A percentile compares a stretch with the other conserved stretches of the same genome.
Conservation (phyloP, 2,329 filamentous ascomycete species). For the Fusarium sp. region DNA sequence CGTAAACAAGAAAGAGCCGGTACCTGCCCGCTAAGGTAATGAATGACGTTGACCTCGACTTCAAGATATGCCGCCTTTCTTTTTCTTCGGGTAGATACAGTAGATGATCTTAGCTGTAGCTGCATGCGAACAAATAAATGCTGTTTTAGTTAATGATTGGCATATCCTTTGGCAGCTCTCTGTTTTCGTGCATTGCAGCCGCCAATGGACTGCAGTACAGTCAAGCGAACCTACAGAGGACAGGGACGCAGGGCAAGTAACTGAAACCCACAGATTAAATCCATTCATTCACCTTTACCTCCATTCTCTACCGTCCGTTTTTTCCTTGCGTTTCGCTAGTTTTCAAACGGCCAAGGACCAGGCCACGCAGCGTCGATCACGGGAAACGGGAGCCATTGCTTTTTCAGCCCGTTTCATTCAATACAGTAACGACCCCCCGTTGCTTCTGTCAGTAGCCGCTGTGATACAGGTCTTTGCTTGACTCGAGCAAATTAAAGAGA, state of each 20-base stretch:
- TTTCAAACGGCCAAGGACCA: conserved; percentile 15
- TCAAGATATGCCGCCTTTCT: not conserved
- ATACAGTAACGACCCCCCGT: conserved; percentile 1
- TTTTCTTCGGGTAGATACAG: not conserved
- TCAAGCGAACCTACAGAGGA: not conserved
- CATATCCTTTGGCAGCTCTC: conserved; percentile 4
- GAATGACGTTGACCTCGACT: not conserved
- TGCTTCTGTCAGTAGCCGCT: conserved; percentile 10
- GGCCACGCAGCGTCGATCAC: conserved; percentile 27
- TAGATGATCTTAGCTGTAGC: no score
- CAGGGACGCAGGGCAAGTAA: not conserved
- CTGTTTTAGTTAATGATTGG: not conserved
- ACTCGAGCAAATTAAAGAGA: not conserved
- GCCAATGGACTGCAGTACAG: not conserved
- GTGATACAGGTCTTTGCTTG: not conserved
- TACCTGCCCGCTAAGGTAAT: no score
- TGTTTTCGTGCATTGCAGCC: conserved; percentile 4
- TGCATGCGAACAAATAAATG: not conserved
- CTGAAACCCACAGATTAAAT: not conserved
- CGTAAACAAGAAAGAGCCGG: not conserved
- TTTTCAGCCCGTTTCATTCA: conserved; percentile 12
- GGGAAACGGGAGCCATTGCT: conserved; percentile 3
- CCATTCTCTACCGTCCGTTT: not conserved
- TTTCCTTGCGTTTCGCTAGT: conserved; percentile 2
- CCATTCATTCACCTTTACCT: not conserved